These are phyloP conservation scores for Sinapis alba DNA, from an alignment of 441 rosid species.

Conservation along the genomic window DNA sequence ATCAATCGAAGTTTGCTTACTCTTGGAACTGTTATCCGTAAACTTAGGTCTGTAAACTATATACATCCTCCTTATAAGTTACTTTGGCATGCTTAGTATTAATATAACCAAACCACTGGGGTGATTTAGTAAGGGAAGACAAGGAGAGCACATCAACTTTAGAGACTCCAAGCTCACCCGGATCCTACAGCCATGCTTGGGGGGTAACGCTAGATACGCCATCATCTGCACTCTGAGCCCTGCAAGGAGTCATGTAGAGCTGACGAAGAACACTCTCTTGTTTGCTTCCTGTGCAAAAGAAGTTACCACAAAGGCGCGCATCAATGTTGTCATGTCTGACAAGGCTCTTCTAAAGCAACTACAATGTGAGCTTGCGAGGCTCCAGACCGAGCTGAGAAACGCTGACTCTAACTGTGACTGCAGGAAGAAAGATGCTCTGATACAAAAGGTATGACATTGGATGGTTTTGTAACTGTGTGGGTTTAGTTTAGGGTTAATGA, in stretches of 20 bases:
- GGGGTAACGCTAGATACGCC: slow-evolving; percentile 86
- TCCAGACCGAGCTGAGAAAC: slow-evolving; percentile 45
- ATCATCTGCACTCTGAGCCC: slow-evolving; percentile 85
- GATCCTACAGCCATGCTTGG: slow-evolving; percentile 76
- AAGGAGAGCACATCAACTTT: slow-evolving; percentile 72
- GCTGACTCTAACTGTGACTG: background rate
- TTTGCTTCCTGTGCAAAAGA: slow-evolving; percentile 94
- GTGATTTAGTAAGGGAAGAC: slow-evolving; percentile 77
- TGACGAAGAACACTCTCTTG: slow-evolving; percentile 85
- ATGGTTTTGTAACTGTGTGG: background rate
- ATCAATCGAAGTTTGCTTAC: slow-evolving; percentile 83
- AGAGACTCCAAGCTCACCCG: slow-evolving; percentile 89
- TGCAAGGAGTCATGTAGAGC: slow-evolving; percentile 80
- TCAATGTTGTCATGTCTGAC: slow-evolving; percentile 91
- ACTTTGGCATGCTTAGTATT: background rate
- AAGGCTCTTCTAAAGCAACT: background rate
- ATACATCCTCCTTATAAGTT: background rate
- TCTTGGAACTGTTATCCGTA: slow-evolving; percentile 82
- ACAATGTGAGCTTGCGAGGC: background rate
- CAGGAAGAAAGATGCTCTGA: background rate
- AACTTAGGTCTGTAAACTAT: slow-evolving; percentile 60
- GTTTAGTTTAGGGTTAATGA: background rate
- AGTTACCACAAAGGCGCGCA: slow-evolving; percentile 84
- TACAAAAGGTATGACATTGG: background rate
- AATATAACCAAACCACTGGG: background rate